Evolutionary conservation across 2,329 filamentous ascomycete species (phyloP).

Genomic region (Metarhizium humberi): DNA sequence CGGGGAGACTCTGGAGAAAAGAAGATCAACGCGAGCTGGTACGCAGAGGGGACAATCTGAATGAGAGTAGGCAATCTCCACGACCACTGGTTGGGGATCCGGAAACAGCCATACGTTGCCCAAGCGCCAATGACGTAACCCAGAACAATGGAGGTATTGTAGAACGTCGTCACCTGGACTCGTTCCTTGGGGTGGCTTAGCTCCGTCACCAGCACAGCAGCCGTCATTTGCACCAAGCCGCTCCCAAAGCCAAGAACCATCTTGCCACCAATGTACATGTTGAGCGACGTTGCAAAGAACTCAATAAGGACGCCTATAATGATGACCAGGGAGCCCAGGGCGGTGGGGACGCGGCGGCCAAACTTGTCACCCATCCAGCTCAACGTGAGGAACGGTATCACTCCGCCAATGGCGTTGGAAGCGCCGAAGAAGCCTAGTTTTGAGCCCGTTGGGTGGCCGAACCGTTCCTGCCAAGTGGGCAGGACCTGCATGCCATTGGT

Average conservation of each 20-base stretch:
- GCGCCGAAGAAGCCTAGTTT: constrained; percentile 30
- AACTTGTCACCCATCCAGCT: constrained; percentile 25
- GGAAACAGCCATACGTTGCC: constrained; percentile 24
- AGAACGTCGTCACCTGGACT: constrained; percentile 26
- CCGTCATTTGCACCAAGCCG: constrained; percentile 30
- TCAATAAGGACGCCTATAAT: constrained; percentile 26
- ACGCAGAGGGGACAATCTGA: constrained; percentile 35
- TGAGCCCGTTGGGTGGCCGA: constrained; percentile 27
- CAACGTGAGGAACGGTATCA: constrained; percentile 26
- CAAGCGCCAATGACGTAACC: constrained; percentile 28
- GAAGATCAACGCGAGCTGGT: constrained; percentile 33
- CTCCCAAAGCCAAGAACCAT: constrained; percentile 27
- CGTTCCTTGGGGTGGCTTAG: constrained; percentile 31
- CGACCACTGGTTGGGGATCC: constrained; percentile 28
- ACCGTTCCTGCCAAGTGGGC: constrained; percentile 26
- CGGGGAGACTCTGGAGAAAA: constrained; percentile 52
- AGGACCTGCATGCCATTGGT: constrained; percentile 31
- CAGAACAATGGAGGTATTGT: constrained; percentile 31
- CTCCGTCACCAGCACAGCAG: constrained; percentile 33
- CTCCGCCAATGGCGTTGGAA: constrained; percentile 29
- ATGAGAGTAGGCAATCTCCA: constrained; percentile 44
- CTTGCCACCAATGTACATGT: constrained; percentile 29
- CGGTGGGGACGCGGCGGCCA: constrained; percentile 25
- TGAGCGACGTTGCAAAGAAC: constrained; percentile 23
- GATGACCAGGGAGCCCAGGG: constrained; percentile 28